phyloP scores from a whole-genome alignment of 306 rosid genomes.

The Fragaria nilgerrensis region DNA sequence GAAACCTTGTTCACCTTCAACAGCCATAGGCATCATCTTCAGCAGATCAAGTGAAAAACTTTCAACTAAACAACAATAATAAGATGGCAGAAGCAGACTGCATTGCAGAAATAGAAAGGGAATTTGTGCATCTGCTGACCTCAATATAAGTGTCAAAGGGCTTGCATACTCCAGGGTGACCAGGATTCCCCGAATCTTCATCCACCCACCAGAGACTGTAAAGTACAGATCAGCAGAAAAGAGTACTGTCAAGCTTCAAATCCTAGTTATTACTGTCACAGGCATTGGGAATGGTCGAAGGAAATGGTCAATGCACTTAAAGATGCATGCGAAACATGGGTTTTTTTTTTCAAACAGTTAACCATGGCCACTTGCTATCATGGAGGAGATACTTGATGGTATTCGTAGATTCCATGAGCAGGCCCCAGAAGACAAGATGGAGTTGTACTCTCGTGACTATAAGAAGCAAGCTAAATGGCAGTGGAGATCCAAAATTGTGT shows the following conservation, averaged over 20 bases:
- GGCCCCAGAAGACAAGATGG: constrained; percentile 49
- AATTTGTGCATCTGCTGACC: constrained; percentile 42
- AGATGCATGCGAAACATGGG: constrained; percentile 68
- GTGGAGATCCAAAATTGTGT: constrained; percentile 49
- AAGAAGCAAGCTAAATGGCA: constrained; percentile 48
- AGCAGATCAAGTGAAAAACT: no score
- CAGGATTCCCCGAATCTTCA: constrained; percentile 55
- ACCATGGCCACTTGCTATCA: constrained; percentile 51
- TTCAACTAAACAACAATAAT: background rate
- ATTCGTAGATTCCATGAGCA: constrained; percentile 55
- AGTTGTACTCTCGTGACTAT: constrained; percentile 65
- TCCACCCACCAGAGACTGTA: constrained; percentile 36
- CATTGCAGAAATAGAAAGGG: constrained; percentile 43
- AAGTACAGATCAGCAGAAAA: background rate
- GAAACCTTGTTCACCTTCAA: no score
- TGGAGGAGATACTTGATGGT: constrained; percentile 31
- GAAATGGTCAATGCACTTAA: constrained; percentile 33
- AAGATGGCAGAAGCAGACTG: background rate
- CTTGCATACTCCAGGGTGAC: constrained; percentile 49
- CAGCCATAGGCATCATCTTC: no score
- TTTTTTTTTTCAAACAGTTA: constrained; percentile 59
- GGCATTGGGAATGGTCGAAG: constrained; percentile 7
- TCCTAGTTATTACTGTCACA: constrained; percentile 59
- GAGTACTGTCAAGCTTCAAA: constrained; percentile 18
- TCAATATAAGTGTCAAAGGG: constrained; percentile 62